These are phyloP conservation scores for Trichoderma atroviride DNA, from an alignment of 2,329 filamentous ascomycete species.

Conservation along the genomic window DNA sequence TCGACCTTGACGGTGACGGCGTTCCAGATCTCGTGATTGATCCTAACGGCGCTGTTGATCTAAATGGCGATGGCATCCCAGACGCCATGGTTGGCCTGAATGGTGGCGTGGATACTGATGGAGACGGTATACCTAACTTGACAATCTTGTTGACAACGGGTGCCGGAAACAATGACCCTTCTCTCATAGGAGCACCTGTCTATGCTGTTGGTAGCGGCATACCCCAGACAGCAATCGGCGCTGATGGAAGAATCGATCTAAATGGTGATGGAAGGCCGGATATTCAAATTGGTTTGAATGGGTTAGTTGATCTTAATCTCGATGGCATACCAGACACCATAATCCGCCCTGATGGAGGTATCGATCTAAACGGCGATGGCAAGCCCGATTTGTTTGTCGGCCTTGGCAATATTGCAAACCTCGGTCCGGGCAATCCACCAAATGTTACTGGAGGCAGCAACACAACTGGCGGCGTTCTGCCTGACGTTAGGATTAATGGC, in stretches of 20 bases:
- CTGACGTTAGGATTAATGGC: neutral
- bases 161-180: neutral
- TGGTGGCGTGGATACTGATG: constrained; percentile 2
- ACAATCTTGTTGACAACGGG: neutral
- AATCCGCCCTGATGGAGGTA: neutral
- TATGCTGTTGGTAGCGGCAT: neutral
- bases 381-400: constrained; percentile 4
- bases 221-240: neutral
- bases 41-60: neutral
- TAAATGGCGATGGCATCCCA: neutral
- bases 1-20: neutral
- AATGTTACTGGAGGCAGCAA: neutral
- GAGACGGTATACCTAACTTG: neutral
- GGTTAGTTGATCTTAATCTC: neutral
- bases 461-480: no score
- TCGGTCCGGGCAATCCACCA: neutral
- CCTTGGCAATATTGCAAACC: no score
- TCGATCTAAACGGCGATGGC: constrained; percentile 2
- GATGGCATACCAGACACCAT: neutral
- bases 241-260: neutral
- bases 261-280: constrained; percentile 8
- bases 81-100: neutral
- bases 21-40: neutral
- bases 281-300: neutral
- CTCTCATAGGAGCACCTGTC: neutral